Conservation (phyloP, 306 rosid genomes). For the Cicer judaicum region DNA sequence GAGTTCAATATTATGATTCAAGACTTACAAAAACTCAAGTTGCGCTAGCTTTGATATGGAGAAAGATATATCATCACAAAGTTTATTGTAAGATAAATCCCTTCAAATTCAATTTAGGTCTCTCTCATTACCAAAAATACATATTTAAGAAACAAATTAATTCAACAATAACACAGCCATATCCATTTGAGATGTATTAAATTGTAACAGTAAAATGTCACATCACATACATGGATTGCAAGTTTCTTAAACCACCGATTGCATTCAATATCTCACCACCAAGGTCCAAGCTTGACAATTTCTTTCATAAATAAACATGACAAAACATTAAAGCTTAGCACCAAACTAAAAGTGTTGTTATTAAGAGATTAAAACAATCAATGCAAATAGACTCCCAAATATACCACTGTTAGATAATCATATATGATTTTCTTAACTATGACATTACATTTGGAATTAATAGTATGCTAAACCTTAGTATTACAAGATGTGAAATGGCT, state of each 20-base stretch:
- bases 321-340: not conserved
- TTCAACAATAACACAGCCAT: not conserved
- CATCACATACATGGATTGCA: conserved; percentile 65
- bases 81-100: conserved; percentile 78
- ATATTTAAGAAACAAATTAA: not conserved
- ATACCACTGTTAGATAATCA: conserved; percentile 56
- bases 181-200: too few species aligned
- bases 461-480: too few species aligned
- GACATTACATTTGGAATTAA: too few species aligned
- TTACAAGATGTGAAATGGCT: too few species aligned
- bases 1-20: not conserved
- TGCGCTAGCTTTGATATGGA: conserved; percentile 79
- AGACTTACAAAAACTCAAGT: conserved; percentile 77
- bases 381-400: conserved; percentile 58
- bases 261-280: conserved; percentile 92
- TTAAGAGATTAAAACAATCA: not conserved
- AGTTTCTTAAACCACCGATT: conserved; percentile 67
- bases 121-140: conserved; percentile 39
- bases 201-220: not conserved
- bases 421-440: too few species aligned
- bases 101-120: conserved; percentile 52
- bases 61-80: conserved; percentile 80
- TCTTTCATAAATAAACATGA: conserved; percentile 51
- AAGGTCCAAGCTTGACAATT: conserved; percentile 71
- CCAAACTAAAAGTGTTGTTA: not conserved